Base-by-base conservation (phyloP, 1,139 yeast species). In the Pneumocystis murina region DNA sequence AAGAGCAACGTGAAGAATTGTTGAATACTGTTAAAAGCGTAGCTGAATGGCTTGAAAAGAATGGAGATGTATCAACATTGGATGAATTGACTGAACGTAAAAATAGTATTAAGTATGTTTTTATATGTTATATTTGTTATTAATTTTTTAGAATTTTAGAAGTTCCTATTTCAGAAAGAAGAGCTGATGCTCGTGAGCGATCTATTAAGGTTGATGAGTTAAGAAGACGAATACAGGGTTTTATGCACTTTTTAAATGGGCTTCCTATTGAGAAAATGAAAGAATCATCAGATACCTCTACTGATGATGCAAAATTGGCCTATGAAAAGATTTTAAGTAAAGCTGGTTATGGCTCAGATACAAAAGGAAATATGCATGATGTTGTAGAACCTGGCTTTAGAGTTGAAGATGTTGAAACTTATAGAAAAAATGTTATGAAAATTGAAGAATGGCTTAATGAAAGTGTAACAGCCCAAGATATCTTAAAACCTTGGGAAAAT, bases 11-110 rank as follows among this genome's bases (percentile, higher is more conserved):
- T 8, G 59, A 60, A 38, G 17, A 61, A 20, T 59, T 66, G 24
- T 35, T 63, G 41, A 41, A 59, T 14, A 48, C 48, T 33, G 66
- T 68, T 10, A 62, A 62, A 41, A 62, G 60, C 6, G 70, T 68
- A 14, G 63, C 86, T 62, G 94, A 86, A 67, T 88, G 96, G 96
- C 76, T 89, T 54, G 95, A 88, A 64, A 84, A 81, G 68, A 91
- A 85, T 30, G 81, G 88, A 63, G 87, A 83, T 64, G 77, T 76
- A 39, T 81, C 88, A 0, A 68, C 78, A 0, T 66, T 79, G 58
- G 76, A 76, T n/a, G 80, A 76, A 10, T 72, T 82, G 59, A 69
- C 73, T 61, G 64, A 69, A 54, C 74, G 77, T 59, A 72, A 76
- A 65, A 73, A 76, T 0, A 71, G 68, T 14, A 68, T 74, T 40